Evolutionary conservation across 2,329 filamentous ascomycete species (phyloP).

Genomic region (Leptoxyphium fumago): DNA sequence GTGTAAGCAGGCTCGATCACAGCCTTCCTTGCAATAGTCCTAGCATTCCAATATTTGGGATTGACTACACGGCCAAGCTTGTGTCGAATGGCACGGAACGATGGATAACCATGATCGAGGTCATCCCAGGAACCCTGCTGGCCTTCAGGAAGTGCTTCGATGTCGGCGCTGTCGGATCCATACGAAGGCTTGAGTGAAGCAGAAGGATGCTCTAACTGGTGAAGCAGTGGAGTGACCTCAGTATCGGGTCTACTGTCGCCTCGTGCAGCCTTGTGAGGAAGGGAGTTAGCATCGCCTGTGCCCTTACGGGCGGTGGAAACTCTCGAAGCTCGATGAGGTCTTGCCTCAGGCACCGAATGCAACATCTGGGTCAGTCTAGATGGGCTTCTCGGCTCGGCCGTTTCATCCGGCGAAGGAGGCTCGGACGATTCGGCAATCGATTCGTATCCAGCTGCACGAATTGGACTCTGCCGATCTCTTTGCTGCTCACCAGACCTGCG

Average conservation of each 20-base stretch:
- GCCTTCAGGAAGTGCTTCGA: constrained; percentile 10
- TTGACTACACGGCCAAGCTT: constrained; percentile 26
- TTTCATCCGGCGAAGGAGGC: constrained; percentile 15
- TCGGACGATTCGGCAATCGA: constrained; percentile 22
- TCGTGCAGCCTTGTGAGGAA: constrained; percentile 12
- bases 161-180: constrained; percentile 7
- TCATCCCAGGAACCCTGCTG: constrained; percentile 15
- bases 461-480: constrained; percentile 2
- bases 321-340: not conserved
- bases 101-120: constrained; percentile 16
- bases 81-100: constrained; percentile 5
- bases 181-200: constrained; percentile 7
- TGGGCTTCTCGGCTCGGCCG: not conserved
- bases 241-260: constrained; percentile 7
- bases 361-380: not conserved
- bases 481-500: not conserved
- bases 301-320: not conserved
- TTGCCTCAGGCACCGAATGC: not conserved
- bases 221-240: constrained; percentile 23
- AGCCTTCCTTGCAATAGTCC: constrained; percentile 46
- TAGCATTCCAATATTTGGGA: constrained; percentile 58
- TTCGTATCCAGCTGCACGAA: constrained; percentile 7
- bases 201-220: not conserved
- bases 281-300: constrained; percentile 8
- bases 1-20: constrained; percentile 55